Percentiles rank a stretch among this genome's conserved stretches.
phyloP scores from a whole-genome alignment of 208 protist species.

The Kentomonas sorsogonicus region DNA sequence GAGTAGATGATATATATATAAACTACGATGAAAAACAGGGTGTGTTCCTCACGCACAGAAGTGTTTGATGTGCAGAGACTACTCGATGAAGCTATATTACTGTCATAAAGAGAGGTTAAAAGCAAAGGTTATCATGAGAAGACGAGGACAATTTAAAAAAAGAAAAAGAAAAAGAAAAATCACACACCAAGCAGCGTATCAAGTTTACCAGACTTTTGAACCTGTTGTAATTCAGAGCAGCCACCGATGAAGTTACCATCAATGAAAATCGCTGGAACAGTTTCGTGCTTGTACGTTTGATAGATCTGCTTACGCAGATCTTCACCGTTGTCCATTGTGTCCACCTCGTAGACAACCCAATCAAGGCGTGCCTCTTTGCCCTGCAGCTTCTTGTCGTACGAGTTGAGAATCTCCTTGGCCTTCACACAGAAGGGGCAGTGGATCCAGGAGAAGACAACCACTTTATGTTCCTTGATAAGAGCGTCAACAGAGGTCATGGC shows the following conservation, averaged over 20 bases:
- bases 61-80: too few species aligned
- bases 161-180: slow-evolving; percentile 7
- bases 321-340: slow-evolving; percentile 51
- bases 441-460: slow-evolving; percentile 67
- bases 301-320: slow-evolving; percentile 37
- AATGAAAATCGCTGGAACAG: slow-evolving; percentile 74
- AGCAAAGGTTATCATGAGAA: not conserved
- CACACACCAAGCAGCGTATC: slow-evolving; percentile 27
- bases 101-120: not conserved
- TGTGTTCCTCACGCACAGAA: too few species aligned
- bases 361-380: too few species aligned
- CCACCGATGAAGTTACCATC: slow-evolving; percentile 73
- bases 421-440: slow-evolving; percentile 55
- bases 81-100: too few species aligned
- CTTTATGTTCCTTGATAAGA: too few species aligned
- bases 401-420: slow-evolving; percentile 52
- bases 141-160: slow-evolving; percentile 2
- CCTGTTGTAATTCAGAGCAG: slow-evolving; percentile 37
- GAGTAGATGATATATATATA: too few species aligned
- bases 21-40: too few species aligned
- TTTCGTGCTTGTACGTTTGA: slow-evolving; percentile 53
- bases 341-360: slow-evolving; percentile 53
- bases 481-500: too few species aligned
- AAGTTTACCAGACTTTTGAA: slow-evolving; percentile 47
- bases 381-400: slow-evolving; percentile 34